These are phyloP conservation scores for Mycena crocata DNA, from an alignment of 768 basidiomycete species.

Conservation along the genomic window DNA sequence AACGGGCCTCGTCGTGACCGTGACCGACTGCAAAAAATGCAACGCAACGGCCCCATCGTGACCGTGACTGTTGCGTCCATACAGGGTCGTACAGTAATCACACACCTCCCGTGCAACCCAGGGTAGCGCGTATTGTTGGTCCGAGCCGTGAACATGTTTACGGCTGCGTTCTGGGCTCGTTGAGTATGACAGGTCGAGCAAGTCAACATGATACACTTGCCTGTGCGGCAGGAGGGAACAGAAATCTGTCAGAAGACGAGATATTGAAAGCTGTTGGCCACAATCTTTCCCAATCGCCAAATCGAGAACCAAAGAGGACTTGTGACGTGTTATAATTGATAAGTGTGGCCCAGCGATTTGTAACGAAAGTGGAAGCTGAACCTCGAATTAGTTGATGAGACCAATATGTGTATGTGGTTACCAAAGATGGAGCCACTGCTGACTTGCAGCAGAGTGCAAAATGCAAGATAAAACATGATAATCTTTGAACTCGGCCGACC, in stretches of 20 bases:
- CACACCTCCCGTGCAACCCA: conserved; percentile 24
- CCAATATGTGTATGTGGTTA: neutral
- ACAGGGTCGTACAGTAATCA: too few species aligned
- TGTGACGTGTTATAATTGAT: neutral
- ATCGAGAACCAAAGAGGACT: neutral
- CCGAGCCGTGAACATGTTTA: conserved; percentile 15
- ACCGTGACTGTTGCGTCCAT: too few species aligned
- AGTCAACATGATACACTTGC: neutral
- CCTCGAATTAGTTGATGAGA: neutral
- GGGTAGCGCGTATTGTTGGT: conserved; percentile 23
- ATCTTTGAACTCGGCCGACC: conserved; percentile 8
- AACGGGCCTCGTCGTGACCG: too few species aligned
- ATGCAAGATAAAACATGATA: conserved; percentile 18
- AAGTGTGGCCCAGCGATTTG: neutral
- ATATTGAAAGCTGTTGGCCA: neutral
- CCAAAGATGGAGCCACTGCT: conserved; percentile 27
- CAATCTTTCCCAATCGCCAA: conserved; percentile 1
- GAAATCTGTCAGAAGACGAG: neutral
- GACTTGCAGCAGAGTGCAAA: conserved; percentile 17
- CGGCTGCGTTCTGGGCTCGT: conserved; percentile 12
- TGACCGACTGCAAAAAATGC: too few species aligned
- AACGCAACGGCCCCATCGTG: too few species aligned
- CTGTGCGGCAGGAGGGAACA: neutral
- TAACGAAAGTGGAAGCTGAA: neutral
- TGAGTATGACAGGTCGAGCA: neutral